Base-by-base conservation (phyloP, 768 basidiomycete genomes). In the Kwoniella sp. region DNA sequence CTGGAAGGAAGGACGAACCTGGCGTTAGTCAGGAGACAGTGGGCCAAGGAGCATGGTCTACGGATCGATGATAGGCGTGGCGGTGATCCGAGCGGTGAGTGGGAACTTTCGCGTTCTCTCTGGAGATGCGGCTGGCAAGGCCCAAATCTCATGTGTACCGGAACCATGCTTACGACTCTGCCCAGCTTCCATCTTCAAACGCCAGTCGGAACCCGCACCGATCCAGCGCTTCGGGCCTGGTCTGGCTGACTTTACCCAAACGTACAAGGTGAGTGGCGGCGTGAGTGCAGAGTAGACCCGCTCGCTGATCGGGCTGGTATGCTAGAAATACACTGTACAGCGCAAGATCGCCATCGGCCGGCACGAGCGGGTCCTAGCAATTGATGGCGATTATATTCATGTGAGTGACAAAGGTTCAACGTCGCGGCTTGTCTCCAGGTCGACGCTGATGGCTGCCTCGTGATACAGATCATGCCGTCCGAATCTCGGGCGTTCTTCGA, bases 331-430 rank as follows among this genome's bases (percentile, higher is more conserved):
- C 64, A 86, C 83, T 0, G 87, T 99, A 15, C 88, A 87, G 69
- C 85, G 93, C 41, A 98, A 93, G 76, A 83, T 93, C 74, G 90
- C 92, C 2, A 93, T 98, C 40, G 84, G 88, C 3, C 82, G 89
- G 19, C 90, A 91, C 62, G 89, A 93, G 69, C 83, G 92, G 5
- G 83, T 84, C 1, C 80, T 99, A 1, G 92, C 93, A 12, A 88
- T 98, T 56, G 95, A 99, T 72, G 91, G 91, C 3, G 88, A 84
- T 59, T 96, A 96, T 63, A 83, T 95, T 29, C 88, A 91, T 70
- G 88, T 89, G 53, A 56, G 63, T 50, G 25, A 34, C n/a, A n/a
- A n/a, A n/a, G n/a, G n/a, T n/a, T n/a, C n/a, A n/a, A n/a, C n/a
- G n/a, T 14, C 15, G 26, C 15, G 9, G 12, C 19, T 25, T 41